Evolutionary conservation across 2,329 filamentous ascomycete genomes (phyloP), one percentile per base, ranked within the genome.

Genomic region (Hymenotorrendiella dingleyae): DNA sequence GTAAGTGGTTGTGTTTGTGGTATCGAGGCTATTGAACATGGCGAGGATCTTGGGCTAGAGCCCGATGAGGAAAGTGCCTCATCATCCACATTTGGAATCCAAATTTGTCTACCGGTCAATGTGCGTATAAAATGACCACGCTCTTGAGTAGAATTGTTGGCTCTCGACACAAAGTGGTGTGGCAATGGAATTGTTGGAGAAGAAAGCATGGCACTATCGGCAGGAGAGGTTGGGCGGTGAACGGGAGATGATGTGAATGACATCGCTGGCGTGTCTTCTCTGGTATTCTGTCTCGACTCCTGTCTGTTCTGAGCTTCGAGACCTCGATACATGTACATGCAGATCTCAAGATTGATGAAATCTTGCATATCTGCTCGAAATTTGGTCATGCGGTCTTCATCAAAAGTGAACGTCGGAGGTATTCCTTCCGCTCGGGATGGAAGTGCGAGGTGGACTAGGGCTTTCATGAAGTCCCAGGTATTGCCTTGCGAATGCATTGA

Each of bases 331-430:
- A 60, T 42, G 19, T 47, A 46, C 55, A 60, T 59, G 65, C 78
- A 82, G 12, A 82, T 69, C 46, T 82, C 76, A 10, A 83, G 60
- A 56, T 81, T 80, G 54, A 82, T 73, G 41, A 74, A 70, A 53
- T 82, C 78, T 22, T 74, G 67, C 62, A 82, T 71, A 56, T 82
- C 78, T 6, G 72, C 69, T 14, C 77, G 72, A 26, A 82, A 66
- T 55, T 81, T 80, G 38, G 72, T 55, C 32, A 83, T 66, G 22
- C 79, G 73, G 57, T 82, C 79, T 55, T 82, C 78, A 51, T 83
- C 79, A 42, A 82, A 82, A 33, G 79, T 63, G 52, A 83, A 82
- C 0, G 78, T 82, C 34, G 73, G 74, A 0, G 78, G 78, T 2
- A 79, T 62, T 6, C 57, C 53, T 50, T 67, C 65, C 21, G 68